Evolutionary conservation across 2,329 filamentous ascomycete species (phyloP).

Genomic region (Phyllosticta paracitricarpa): DNA sequence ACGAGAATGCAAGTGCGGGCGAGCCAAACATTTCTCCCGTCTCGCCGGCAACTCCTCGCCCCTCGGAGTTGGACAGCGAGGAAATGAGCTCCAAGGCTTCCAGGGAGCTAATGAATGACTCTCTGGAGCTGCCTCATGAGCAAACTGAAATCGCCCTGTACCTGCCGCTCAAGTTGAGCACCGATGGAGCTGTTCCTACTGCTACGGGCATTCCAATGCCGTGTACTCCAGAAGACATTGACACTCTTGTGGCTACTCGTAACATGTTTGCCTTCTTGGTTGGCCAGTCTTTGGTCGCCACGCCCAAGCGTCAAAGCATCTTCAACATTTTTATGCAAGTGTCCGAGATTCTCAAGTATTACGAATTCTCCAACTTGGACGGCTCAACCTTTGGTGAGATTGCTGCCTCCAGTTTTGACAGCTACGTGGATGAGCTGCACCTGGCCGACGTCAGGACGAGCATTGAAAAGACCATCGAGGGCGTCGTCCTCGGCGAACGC

Average conservation of each 20-base stretch:
- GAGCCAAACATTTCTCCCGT: constrained; percentile 16
- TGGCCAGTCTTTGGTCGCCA: constrained; percentile 52
- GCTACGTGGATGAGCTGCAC: constrained; percentile 66
- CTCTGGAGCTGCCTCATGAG: constrained; percentile 34
- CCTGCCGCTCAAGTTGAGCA: constrained; percentile 47
- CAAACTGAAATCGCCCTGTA: constrained; percentile 45
- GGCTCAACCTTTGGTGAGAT: constrained; percentile 55
- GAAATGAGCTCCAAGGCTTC: constrained; percentile 40
- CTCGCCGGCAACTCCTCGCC: constrained; percentile 17
- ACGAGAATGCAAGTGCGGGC: constrained; percentile 14
- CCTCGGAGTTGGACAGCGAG: constrained; percentile 22
- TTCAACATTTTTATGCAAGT: constrained; percentile 54
- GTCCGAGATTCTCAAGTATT: constrained; percentile 46
- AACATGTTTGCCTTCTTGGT: constrained; percentile 55
- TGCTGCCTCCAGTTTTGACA: constrained; percentile 54
- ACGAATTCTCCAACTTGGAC: constrained; percentile 52
- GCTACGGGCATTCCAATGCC: constrained; percentile 18
- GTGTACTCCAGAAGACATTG: constrained; percentile 39
- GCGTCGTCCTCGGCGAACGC: constrained; percentile 76
- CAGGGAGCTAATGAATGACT: constrained; percentile 34
- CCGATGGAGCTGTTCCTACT: constrained; percentile 32
- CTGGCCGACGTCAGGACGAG: constrained; percentile 73
- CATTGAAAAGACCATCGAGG: constrained; percentile 81
- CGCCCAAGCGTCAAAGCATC: constrained; percentile 42
- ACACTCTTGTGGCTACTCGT: constrained; percentile 49